These are phyloP conservation scores for Trichophyton rubrum DNA, from an alignment of 2,329 filamentous ascomycete species.

Conservation along the genomic window DNA sequence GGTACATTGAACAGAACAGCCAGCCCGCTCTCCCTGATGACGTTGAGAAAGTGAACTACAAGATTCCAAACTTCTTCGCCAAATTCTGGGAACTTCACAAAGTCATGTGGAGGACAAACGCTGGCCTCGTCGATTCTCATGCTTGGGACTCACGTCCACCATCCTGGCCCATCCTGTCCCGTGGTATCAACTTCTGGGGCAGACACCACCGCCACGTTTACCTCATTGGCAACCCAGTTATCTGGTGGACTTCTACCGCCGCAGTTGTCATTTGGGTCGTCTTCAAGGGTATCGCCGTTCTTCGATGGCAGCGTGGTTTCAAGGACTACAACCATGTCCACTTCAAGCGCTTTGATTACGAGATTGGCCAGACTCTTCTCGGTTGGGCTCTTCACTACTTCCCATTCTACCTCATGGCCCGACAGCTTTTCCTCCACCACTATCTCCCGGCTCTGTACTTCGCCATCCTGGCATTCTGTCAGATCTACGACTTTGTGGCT, in stretches of 20 bases:
- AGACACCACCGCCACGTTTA: slow-evolving; percentile 91
- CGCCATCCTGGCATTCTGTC: slow-evolving; percentile 75
- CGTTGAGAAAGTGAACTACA: slow-evolving; percentile 92
- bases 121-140: slow-evolving; percentile 88
- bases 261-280: slow-evolving; percentile 63
- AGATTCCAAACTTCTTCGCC: slow-evolving; percentile 83
- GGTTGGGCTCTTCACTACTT: slow-evolving; percentile 98
- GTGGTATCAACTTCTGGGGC: slow-evolving; percentile 99
- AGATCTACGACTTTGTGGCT: slow-evolving; percentile 75
- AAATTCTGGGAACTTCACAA: slow-evolving; percentile 97
- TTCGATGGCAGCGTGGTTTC: slow-evolving; percentile 91
- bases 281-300: slow-evolving; percentile 77
- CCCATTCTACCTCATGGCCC: slow-evolving; percentile 95
- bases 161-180: slow-evolving; percentile 81
- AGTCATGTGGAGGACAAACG: slow-evolving; percentile 99
- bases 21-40: slow-evolving; percentile 63
- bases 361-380: slow-evolving; percentile 77
- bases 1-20: slow-evolving; percentile 87
- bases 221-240: slow-evolving; percentile 82
- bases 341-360: slow-evolving; percentile 97
- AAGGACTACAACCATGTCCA: slow-evolving; percentile 67
- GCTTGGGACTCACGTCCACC: slow-evolving; percentile 93
- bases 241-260: slow-evolving; percentile 83
- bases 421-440: slow-evolving; percentile 95
- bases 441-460: slow-evolving; percentile 98